A percentile compares a stretch with the other conserved stretches of the same genome.
Evolutionary conservation across 345 rosid species (phyloP).

Genomic region (Bretschneidera sinensis): DNA sequence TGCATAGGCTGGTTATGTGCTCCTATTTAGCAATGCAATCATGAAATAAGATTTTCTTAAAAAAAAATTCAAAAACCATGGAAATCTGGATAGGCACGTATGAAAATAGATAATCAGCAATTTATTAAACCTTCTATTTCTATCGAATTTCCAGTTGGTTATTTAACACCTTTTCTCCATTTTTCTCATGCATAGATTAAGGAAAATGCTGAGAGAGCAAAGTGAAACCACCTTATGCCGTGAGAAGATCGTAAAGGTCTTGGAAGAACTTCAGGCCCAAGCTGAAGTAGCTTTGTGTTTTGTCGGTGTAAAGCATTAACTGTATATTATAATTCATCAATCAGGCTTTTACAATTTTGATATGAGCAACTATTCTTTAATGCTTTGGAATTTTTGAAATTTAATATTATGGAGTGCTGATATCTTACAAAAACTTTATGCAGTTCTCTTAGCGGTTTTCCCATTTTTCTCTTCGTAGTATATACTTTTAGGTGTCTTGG

Average conservation of each 20-base stretch:
- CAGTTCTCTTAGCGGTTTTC: background rate
- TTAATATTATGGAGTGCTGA: background rate
- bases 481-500: no score
- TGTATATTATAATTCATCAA: background rate
- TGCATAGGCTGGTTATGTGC: no score
- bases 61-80: no score
- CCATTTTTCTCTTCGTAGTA: no score
- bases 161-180: background rate
- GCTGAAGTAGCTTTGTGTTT: constrained; percentile 98
- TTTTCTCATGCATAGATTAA: constrained; percentile 27
- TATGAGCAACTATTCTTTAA: background rate
- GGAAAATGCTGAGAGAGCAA: constrained; percentile 66
- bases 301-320: constrained; percentile 65
- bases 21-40: no score
- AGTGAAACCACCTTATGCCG: constrained; percentile 44
- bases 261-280: constrained; percentile 90
- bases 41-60: no score
- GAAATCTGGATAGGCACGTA: no score
- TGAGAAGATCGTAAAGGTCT: constrained; percentile 67
- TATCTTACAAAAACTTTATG: background rate
- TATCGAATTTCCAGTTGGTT: background rate
- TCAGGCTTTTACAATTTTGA: background rate
- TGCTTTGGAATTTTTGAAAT: background rate
- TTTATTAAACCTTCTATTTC: background rate
- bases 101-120: background rate